Percentiles rank a stretch among this genome's conserved stretches.
Evolutionary conservation across 371 early-diverging fungal genomes (phyloP).

Genomic region (Rhizopus arrhizus): DNA sequence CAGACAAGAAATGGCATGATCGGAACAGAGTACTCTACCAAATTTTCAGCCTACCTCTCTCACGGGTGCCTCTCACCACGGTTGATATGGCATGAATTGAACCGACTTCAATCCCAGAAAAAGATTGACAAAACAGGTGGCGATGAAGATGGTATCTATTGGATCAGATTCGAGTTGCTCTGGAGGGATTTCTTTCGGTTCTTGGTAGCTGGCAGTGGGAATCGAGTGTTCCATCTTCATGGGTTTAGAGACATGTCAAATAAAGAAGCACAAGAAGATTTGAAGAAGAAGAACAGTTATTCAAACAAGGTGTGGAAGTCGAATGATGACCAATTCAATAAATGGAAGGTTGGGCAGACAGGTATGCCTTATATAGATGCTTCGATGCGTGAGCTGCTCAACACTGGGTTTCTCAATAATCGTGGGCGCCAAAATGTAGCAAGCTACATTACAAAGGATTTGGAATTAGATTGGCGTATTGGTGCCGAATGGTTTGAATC

Average conservation of each 20-base stretch:
- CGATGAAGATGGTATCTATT: conserved; percentile 25
- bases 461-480: conserved; percentile 43
- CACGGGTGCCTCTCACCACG: conserved; percentile 42
- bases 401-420: conserved; percentile 49
- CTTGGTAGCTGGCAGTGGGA: conserved; percentile 18
- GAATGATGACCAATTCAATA: conserved; percentile 19
- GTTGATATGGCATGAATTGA: conserved; percentile 26
- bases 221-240: conserved; percentile 24
- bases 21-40: conserved; percentile 40
- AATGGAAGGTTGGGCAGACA: conserved; percentile 42
- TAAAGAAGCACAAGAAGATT: background rate
- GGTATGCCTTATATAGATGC: conserved; percentile 55
- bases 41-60: conserved; percentile 42
- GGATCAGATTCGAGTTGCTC: conserved; percentile 39
- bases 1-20: conserved; percentile 50
- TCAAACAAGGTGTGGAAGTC: conserved; percentile 30
- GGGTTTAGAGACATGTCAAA: conserved; percentile 25
- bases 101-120: conserved; percentile 11
- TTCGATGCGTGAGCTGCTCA: conserved; percentile 41
- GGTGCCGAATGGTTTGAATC: conserved; percentile 54
- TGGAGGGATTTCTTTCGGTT: conserved; percentile 50
- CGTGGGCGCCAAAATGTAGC: conserved; percentile 54
- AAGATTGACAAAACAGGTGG: conserved; percentile 11
- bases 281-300: conserved; percentile 13
- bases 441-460: conserved; percentile 43